A percentile compares a stretch with the other conserved stretches of the same genome.
phyloP scores from a whole-genome alignment of 345 rosid genomes.

The Rhizophora apiculata region DNA sequence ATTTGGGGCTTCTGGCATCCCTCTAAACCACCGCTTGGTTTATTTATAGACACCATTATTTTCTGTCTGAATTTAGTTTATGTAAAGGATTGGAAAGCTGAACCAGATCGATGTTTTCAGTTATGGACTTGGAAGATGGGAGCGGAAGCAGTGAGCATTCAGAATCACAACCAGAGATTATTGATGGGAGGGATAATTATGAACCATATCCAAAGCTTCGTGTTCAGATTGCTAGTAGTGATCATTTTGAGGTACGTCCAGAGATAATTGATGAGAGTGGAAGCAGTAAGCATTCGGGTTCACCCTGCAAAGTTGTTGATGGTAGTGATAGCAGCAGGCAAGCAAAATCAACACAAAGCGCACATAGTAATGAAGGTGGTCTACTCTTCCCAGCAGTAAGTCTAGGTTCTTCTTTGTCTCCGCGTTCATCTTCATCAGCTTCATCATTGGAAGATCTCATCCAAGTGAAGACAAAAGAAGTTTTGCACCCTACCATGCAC shows the following conservation, averaged over 20 bases:
- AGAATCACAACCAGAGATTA: slow-evolving; percentile 7
- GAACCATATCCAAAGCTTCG: slow-evolving; percentile 13
- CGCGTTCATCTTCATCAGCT: slow-evolving; percentile 26
- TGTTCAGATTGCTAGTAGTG: slow-evolving; percentile 9
- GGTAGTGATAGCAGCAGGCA: slow-evolving; percentile 21
- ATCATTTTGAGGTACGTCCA: slow-evolving; percentile 11
- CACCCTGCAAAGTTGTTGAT: slow-evolving; percentile 19
- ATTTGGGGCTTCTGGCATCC: too few relatives aligned
- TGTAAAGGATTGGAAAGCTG: not conserved
- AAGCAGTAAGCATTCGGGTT: slow-evolving; percentile 17
- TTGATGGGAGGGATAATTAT: slow-evolving; percentile 5
- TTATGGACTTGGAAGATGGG: slow-evolving; percentile 39
- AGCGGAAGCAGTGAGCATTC: slow-evolving; percentile 19
- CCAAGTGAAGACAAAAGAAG: slow-evolving; percentile 9
- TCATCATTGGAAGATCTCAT: slow-evolving; percentile 40
- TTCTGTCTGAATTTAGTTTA: not conserved
- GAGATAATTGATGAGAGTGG: slow-evolving; percentile 15
- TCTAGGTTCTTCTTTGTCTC: slow-evolving; percentile 30
- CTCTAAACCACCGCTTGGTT: too few relatives aligned
- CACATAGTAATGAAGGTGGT: slow-evolving; percentile 4
- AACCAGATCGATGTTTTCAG: slow-evolving; percentile 14
- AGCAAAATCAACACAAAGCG: slow-evolving; percentile 9
- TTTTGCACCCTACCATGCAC: not conserved
- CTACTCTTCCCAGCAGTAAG: not conserved
- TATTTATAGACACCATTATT: not conserved